Evolutionary conservation across 768 basidiomycete species (phyloP).

Genomic region (Pisolithus sp.): DNA sequence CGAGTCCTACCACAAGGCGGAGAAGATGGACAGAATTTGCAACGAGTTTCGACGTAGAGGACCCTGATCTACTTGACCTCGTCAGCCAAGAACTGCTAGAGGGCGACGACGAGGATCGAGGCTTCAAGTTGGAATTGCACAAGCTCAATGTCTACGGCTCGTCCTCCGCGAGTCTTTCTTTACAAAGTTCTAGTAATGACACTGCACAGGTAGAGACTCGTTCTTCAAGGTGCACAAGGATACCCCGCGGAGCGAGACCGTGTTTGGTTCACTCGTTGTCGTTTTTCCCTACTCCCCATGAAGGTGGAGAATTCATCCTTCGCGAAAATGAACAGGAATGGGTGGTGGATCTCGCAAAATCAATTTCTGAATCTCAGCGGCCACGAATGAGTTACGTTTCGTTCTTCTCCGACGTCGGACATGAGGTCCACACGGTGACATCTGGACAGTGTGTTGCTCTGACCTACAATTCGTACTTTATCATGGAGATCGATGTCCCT

Average conservation of each 20-base stretch:
- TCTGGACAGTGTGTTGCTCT: conserved; percentile 38
- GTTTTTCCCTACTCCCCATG: conserved; percentile 42
- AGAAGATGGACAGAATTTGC: conserved; percentile 41
- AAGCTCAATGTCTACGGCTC: conserved; percentile 44
- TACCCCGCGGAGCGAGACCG: conserved; percentile 35
- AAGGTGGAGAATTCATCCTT: conserved; percentile 27
- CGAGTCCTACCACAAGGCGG: conserved; percentile 40
- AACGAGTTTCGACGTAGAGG: conserved; percentile 24
- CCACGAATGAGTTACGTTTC: conserved; percentile 31
- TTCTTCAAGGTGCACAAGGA: conserved; percentile 50
- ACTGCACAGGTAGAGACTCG: conserved; percentile 29
- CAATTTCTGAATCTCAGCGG: conserved; percentile 6
- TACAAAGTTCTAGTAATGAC: background rate
- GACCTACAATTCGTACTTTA: conserved; percentile 34
- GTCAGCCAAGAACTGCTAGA: conserved; percentile 17
- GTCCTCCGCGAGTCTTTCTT: background rate
- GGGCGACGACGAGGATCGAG: conserved; percentile 10
- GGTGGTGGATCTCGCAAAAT: conserved; percentile 29
- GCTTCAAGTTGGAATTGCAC: conserved; percentile 32
- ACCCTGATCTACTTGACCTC: conserved; percentile 21
- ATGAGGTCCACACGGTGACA: conserved; percentile 35
- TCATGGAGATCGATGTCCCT: background rate
- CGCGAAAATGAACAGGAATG: too few species aligned
- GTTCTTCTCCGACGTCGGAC: conserved; percentile 40
- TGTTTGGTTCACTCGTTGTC: conserved; percentile 50